Evolutionary conservation across 2,329 filamentous ascomycete genomes (phyloP).

Genomic region (Colletotrichum shisoi): DNA sequence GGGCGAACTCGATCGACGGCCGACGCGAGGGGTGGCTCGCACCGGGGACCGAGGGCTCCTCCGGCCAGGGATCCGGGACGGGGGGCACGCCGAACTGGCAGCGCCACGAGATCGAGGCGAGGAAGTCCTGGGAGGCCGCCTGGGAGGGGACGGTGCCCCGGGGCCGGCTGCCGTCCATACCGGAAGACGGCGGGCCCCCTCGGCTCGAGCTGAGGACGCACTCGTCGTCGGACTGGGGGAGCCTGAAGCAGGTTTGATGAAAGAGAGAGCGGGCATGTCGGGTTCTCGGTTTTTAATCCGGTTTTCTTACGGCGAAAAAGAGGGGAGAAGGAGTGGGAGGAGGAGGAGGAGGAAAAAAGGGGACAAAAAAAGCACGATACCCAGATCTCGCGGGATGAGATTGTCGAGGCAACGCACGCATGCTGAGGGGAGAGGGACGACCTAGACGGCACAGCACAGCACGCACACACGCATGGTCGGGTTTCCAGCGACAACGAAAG

Average conservation of each 20-base stretch:
- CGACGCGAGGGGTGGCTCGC: conserved; percentile 35
- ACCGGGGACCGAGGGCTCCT: background rate
- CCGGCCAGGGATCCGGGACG: background rate
- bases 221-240: conserved; percentile 7
- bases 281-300: no score
- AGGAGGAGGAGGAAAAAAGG: no score
- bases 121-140: conserved; percentile 26
- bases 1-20: conserved; percentile 32
- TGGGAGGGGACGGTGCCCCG: conserved; percentile 20
- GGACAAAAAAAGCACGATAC: background rate
- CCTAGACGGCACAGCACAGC: no score
- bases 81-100: conserved; percentile 1
- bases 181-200: conserved; percentile 7
- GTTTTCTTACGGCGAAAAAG: no score
- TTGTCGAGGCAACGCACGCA: no score
- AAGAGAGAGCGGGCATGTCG: no score
- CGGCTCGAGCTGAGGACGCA: conserved; percentile 8
- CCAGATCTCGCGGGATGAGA: background rate
- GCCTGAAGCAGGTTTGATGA: background rate
- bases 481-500: no score
- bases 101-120: conserved; percentile 17
- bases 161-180: background rate
- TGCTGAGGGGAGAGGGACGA: no score
- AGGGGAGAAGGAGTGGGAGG: no score
- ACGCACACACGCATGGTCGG: no score